phyloP scores from a whole-genome alignment of 345 rosid genomes.

The Melaleuca alternifolia region DNA sequence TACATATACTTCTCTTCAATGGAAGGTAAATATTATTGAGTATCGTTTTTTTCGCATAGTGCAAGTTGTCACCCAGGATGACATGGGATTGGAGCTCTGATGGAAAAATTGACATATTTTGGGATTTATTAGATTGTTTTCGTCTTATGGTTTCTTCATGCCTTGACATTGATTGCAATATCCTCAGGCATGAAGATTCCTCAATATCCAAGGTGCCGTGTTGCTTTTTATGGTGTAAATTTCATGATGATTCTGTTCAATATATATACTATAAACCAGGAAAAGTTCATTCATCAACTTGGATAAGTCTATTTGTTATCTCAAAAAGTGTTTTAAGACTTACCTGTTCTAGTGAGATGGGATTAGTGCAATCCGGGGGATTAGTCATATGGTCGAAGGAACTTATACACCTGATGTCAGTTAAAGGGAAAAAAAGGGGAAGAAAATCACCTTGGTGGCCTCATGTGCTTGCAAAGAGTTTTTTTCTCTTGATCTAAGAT shows the following conservation, averaged over 20 bases:
- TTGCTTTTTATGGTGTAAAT: neutral
- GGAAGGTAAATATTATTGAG: conserved; percentile 31
- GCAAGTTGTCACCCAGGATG: neutral
- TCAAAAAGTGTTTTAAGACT: neutral
- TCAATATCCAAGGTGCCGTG: neutral
- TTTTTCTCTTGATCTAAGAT: neutral
- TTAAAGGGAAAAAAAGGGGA: neutral
- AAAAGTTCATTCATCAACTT: neutral
- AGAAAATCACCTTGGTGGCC: neutral
- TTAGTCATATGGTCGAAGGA: neutral
- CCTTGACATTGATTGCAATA: neutral
- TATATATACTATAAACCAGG: neutral
- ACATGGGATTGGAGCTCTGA: neutral
- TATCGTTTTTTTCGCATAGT: neutral
- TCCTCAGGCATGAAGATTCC: neutral
- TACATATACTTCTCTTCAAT: conserved; percentile 57
- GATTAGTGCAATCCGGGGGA: neutral
- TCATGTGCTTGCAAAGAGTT: neutral
- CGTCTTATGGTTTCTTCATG: neutral
- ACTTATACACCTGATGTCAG: neutral
- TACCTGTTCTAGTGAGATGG: neutral
- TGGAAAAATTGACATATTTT: neutral
- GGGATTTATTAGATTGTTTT: neutral
- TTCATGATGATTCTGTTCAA: neutral
- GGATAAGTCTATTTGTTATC: neutral